phyloP scores from a whole-genome alignment of 2,329 filamentous ascomycete genomes.

The Trichophyton rubrum region DNA sequence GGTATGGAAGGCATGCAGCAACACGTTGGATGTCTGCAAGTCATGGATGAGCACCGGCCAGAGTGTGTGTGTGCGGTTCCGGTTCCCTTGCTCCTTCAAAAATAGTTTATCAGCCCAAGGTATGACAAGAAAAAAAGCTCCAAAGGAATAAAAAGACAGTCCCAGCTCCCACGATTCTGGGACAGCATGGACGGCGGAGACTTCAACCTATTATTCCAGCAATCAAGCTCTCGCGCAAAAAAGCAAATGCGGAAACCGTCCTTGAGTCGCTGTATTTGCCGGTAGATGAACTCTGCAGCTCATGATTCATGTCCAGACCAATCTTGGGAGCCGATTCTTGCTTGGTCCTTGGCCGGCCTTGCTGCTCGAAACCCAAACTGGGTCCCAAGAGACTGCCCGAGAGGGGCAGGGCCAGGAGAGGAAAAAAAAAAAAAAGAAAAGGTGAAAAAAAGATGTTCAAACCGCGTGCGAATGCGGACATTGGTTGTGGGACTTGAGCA shows the following conservation, averaged over 20 bases:
- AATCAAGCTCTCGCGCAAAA: background rate
- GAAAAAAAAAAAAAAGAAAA: background rate
- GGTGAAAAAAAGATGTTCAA: background rate
- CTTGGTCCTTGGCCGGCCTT: background rate
- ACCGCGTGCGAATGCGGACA: background rate
- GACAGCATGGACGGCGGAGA: background rate
- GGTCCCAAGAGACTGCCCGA: background rate
- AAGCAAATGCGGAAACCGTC: background rate
- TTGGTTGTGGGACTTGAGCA: background rate
- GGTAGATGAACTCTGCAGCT: background rate
- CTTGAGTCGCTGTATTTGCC: background rate
- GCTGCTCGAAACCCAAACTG: background rate
- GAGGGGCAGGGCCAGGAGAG: background rate
- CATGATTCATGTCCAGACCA: background rate
- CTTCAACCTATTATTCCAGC: background rate
- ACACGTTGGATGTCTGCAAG: background rate
- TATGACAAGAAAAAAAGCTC: background rate
- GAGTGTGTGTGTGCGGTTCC: too few species aligned
- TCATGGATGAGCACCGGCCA: background rate
- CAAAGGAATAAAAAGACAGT: background rate
- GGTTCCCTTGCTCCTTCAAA: background rate
- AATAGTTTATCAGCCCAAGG: background rate
- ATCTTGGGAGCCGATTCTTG: background rate
- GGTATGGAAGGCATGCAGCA: background rate
- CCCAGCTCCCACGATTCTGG: background rate